Percentiles rank a stretch among this genome's conserved stretches.
These are phyloP conservation scores for Phaeotremella skinneri DNA, from an alignment of 768 basidiomycete species.

Conservation along the genomic window DNA sequence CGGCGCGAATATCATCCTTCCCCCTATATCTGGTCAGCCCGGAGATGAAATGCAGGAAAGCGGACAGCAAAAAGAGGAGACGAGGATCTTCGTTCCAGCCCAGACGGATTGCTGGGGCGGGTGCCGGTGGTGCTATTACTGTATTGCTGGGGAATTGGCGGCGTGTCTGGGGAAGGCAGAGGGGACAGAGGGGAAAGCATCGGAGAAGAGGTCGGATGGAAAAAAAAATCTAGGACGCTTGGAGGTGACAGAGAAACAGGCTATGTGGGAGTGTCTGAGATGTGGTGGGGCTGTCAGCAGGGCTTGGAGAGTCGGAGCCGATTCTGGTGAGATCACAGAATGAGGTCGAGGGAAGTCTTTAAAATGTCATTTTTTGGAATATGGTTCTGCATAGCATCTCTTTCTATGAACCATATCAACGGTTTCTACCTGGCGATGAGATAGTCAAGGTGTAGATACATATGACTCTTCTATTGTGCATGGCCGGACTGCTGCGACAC, in stretches of 20 bases:
- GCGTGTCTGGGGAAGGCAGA: slow-evolving; percentile 55
- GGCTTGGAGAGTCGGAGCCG: slow-evolving; percentile 61
- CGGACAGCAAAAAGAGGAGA: slow-evolving; percentile 60
- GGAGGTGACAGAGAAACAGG: slow-evolving; percentile 57
- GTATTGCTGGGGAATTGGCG: slow-evolving; percentile 78
- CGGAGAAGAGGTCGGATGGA: slow-evolving; percentile 6
- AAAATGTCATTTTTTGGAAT: background rate
- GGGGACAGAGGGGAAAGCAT: slow-evolving; percentile 11
- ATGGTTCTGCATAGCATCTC: background rate
- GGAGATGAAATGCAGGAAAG: slow-evolving; percentile 19
- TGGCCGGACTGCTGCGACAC: too few species aligned
- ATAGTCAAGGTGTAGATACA: too few species aligned
- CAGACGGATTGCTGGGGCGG: slow-evolving; percentile 62
- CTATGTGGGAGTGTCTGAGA: slow-evolving; percentile 78
- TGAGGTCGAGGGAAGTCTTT: background rate
- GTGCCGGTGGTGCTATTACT: slow-evolving; percentile 90
- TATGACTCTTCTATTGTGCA: too few species aligned
- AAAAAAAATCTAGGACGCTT: too few species aligned
- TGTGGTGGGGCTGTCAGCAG: slow-evolving; percentile 67
- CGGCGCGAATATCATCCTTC: slow-evolving; percentile 22
- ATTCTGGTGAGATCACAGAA: background rate
- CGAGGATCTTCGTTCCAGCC: slow-evolving; percentile 72
- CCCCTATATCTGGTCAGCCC: slow-evolving; percentile 14
- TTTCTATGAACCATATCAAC: too few species aligned
- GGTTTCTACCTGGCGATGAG: too few species aligned